Evolutionary conservation across 345 rosid genomes (phyloP), one percentile per base, ranked within the genome.

Genomic region (Eucalyptus curtisii): DNA sequence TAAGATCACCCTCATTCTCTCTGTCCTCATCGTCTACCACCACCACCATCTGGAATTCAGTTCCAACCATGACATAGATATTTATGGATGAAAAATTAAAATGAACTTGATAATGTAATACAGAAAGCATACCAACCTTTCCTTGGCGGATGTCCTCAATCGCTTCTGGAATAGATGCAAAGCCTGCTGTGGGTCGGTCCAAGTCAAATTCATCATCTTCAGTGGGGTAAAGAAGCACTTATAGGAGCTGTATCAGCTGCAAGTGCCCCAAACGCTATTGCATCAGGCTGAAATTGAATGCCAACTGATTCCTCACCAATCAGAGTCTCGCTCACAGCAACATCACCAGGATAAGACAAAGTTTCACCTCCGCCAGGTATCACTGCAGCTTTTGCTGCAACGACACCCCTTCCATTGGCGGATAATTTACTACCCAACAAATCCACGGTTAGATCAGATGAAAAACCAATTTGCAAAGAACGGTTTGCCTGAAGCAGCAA

Each of bases 21-120:
- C 99, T 90, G 88, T 97, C 99, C 91, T 97, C 99, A 81, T 97
- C 99, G 76, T 97, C 99, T 37, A 96, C 99, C 86, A 95, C 99
- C 71, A 96, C 90, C 86, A 97, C 99, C 90, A 96, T 91, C 99
- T 97, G 96, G 92, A 93, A 71, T 52, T 25, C 80, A 87, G 52
- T 50, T n/a, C 86, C 71, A 89, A 88, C 90, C 79, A 91, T 87
- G 25, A 86, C 64, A 81, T 7, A 52, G 85, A 86, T 59, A 49
- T 33, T n/a, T 25, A 49, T 25, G 61, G 61, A 49, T 42, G 27
- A 86, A 86, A 25, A 33, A 86, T 31, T 57, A 86, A 86, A 86
- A 50, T 33, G 87, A 22, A 64, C 3, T 40, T 37, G 15, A 59
- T 24, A 86, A 53, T 76, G 16, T 8, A 52, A 88, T 19, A 44